Percentiles rank a stretch among this genome's conserved stretches.
phyloP scores from a whole-genome alignment of 1,284 basidiomycete species.

The Tilletiopsis washingtonensis region DNA sequence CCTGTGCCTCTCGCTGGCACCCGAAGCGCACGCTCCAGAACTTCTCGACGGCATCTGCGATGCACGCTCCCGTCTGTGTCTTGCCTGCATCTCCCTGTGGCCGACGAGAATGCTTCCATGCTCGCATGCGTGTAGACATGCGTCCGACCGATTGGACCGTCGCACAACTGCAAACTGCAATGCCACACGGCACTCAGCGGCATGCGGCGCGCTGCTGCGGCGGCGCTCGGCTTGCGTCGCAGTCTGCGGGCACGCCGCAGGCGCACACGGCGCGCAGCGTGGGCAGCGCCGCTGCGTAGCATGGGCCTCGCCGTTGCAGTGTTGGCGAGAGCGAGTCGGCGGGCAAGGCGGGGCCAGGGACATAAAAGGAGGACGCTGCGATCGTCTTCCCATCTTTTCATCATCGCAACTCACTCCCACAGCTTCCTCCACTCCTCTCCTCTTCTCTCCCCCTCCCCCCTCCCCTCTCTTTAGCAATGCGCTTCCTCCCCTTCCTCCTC shows the following conservation, averaged over 20 bases:
- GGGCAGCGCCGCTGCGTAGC: background rate
- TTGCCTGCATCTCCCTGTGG: too few species aligned
- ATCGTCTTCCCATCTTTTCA: background rate
- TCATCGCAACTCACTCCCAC: background rate
- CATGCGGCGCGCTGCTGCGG: background rate
- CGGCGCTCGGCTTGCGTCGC: background rate
- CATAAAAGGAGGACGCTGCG: too few species aligned
- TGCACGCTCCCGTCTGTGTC: too few species aligned
- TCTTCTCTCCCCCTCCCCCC: background rate
- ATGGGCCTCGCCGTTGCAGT: background rate
- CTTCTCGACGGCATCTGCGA: too few species aligned
- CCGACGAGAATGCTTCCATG: background rate
- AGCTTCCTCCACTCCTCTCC: background rate
- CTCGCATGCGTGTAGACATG: background rate
- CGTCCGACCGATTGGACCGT: background rate
- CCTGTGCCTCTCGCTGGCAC: too few species aligned
- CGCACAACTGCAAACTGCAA: too few species aligned
- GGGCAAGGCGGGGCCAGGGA: too few species aligned
- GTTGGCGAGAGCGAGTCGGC: background rate
- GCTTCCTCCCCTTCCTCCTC: background rate
- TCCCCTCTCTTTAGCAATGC: background rate
- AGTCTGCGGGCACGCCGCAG: background rate
- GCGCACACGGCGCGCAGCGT: background rate
- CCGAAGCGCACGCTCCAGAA: too few species aligned
- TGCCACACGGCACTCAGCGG: too few species aligned